phyloP scores from a whole-genome alignment of 1,284 basidiomycete species.

The Boletus smithii region DNA sequence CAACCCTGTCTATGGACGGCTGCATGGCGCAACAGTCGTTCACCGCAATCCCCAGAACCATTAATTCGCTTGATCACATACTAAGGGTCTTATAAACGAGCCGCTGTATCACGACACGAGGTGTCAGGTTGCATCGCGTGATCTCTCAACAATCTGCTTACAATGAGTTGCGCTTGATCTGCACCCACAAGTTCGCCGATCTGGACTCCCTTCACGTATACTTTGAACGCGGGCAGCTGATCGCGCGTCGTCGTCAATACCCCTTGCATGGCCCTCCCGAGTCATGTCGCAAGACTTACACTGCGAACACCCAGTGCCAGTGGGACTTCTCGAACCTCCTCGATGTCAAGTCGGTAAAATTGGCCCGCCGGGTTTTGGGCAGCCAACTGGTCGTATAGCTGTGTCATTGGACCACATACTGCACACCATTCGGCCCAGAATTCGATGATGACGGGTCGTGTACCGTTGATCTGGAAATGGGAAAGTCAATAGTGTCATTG shows the following conservation, averaged over 20 bases:
- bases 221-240: conserved; percentile 75
- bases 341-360: conserved; percentile 84
- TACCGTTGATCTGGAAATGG: conserved; percentile 52
- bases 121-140: conserved; percentile 24
- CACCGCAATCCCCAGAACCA: conserved; percentile 11
- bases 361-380: conserved; percentile 38
- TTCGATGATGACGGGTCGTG: conserved; percentile 66
- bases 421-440: conserved; percentile 76
- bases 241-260: conserved; percentile 11
- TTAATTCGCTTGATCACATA: conserved; percentile 19
- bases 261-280: conserved; percentile 13
- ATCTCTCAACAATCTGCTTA: conserved; percentile 16
- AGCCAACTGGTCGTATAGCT: conserved; percentile 74
- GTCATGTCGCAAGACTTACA: conserved; percentile 37
- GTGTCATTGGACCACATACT: conserved; percentile 76
- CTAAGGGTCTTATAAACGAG: conserved; percentile 32
- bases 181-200: conserved; percentile 65
- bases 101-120: conserved; percentile 21
- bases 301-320: conserved; percentile 72
- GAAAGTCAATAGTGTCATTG: conserved; percentile 8
- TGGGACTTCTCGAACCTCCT: conserved; percentile 51
- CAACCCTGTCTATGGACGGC: conserved; percentile 23
- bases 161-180: conserved; percentile 33
- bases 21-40: conserved; percentile 3
- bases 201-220: conserved; percentile 68